Evolutionary conservation across 345 rosid genomes (phyloP).

Genomic region (Populus alba): DNA sequence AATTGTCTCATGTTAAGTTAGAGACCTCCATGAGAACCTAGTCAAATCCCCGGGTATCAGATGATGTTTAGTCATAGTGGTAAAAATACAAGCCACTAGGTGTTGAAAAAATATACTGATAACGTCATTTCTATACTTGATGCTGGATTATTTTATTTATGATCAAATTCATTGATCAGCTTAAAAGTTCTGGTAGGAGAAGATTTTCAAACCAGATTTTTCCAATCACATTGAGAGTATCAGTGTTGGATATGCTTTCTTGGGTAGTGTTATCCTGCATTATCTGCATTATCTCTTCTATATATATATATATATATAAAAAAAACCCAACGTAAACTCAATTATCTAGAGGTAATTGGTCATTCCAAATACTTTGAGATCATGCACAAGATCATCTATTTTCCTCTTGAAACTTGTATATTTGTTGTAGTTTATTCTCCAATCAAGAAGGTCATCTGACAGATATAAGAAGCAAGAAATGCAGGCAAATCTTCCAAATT

Average conservation of each 20-base stretch:
- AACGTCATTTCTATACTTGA: not conserved
- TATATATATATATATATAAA: too few relatives aligned
- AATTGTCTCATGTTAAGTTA: not conserved
- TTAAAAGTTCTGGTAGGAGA: not conserved
- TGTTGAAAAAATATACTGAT: not conserved
- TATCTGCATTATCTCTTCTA: constrained; percentile 20
- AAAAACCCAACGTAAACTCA: not conserved
- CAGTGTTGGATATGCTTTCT: constrained; percentile 63
- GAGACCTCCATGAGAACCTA: not conserved
- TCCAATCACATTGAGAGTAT: constrained; percentile 73
- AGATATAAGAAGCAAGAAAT: not conserved
- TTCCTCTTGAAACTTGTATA: not conserved
- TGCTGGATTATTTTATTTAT: not conserved
- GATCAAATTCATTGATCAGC: not conserved
- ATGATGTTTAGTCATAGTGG: not conserved
- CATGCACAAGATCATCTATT: not conserved
- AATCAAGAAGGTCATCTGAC: not conserved
- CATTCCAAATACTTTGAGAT: not conserved
- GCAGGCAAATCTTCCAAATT: not conserved
- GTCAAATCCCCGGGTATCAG: not conserved
- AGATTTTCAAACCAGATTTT: constrained; percentile 59
- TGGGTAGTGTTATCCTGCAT: constrained; percentile 63
- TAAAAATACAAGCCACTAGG: not conserved
- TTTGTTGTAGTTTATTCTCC: not conserved
- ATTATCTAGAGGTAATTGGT: not conserved